A percentile compares a stretch with the other conserved stretches of the same genome.
phyloP scores from a whole-genome alignment of 108 stramenopile species.

The Skeletonema tropicum region DNA sequence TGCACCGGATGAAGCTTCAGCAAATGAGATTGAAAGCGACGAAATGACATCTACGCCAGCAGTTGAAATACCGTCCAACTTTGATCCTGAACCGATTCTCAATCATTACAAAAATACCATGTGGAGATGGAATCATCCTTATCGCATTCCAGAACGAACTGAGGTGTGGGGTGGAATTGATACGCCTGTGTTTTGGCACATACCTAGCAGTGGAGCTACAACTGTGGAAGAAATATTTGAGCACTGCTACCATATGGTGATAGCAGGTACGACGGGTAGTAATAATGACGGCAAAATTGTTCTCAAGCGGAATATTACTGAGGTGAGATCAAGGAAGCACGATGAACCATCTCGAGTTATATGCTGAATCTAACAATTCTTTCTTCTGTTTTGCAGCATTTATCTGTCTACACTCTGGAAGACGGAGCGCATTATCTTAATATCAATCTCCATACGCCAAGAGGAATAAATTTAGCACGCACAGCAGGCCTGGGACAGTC shows the following conservation, averaged over 20 bases:
- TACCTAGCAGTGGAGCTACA: constrained; percentile 21
- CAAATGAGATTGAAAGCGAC: not conserved
- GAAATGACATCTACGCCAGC: not conserved
- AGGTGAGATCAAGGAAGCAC: not conserved
- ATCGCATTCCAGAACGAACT: constrained; percentile 11
- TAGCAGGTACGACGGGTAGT: constrained; percentile 15
- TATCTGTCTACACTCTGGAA: constrained; percentile 14
- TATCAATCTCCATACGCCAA: constrained; percentile 18
- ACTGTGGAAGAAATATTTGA: constrained; percentile 30
- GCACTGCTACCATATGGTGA: constrained; percentile 36
- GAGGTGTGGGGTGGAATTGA: constrained; percentile 23
- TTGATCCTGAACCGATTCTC: constrained; percentile 4
- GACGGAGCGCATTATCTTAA: constrained; percentile 26
- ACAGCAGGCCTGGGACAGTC: constrained; percentile 9
- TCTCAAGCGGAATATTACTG: constrained; percentile 12
- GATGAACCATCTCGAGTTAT: not conserved
- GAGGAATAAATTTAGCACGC: constrained; percentile 6
- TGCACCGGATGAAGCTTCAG: not conserved
- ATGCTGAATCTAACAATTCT: not conserved
- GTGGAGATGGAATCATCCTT: constrained; percentile 27
- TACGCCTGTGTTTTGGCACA: constrained; percentile 31
- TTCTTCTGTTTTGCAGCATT: constrained; percentile 5
- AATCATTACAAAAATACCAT: constrained; percentile 11
- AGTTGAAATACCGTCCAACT: constrained; percentile 1
- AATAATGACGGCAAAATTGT: constrained; percentile 25